Conservation (phyloP, 179 eudicot species). For the Silene coronaria region DNA sequence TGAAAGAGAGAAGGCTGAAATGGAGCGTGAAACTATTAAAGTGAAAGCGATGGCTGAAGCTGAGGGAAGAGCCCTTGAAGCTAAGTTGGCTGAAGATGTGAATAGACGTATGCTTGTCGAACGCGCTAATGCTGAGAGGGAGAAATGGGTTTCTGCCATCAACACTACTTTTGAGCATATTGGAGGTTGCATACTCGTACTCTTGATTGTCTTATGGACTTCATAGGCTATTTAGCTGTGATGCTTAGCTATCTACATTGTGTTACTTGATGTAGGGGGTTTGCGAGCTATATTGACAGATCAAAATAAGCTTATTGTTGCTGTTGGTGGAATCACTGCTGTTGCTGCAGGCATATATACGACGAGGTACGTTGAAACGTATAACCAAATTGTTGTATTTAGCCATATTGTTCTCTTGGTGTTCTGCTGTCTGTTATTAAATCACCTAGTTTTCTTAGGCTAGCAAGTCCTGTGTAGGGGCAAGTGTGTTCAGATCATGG, state of each 20-base stretch:
- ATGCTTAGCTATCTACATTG: neutral
- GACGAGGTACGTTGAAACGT: conserved; percentile 54
- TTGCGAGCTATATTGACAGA: conserved; percentile 74
- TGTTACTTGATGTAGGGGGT: conserved; percentile 49
- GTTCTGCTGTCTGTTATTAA: neutral
- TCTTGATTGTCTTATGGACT: neutral
- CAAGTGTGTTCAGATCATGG: neutral
- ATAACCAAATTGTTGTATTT: neutral
- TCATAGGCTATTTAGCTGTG: neutral
- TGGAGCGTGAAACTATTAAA: conserved; percentile 71
- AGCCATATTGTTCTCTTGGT: neutral
- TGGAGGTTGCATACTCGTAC: conserved; percentile 63
- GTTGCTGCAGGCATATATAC: conserved; percentile 94
- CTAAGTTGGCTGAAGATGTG: conserved; percentile 76
- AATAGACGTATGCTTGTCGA: conserved; percentile 60
- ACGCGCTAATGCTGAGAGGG: conserved; percentile 69
- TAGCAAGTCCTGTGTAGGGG: neutral
- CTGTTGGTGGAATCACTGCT: conserved; percentile 90
- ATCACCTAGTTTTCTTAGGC: neutral
- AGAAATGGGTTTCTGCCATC: conserved; percentile 86
- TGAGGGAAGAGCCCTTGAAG: conserved; percentile 81
- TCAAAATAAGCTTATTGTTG: conserved; percentile 81
- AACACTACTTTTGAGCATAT: conserved; percentile 77
- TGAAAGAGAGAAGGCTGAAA: conserved; percentile 84
- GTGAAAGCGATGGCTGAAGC: conserved; percentile 87